Evolutionary conservation across 768 basidiomycete species (phyloP).

Genomic region (Chalciporus sphaerocephalus): DNA sequence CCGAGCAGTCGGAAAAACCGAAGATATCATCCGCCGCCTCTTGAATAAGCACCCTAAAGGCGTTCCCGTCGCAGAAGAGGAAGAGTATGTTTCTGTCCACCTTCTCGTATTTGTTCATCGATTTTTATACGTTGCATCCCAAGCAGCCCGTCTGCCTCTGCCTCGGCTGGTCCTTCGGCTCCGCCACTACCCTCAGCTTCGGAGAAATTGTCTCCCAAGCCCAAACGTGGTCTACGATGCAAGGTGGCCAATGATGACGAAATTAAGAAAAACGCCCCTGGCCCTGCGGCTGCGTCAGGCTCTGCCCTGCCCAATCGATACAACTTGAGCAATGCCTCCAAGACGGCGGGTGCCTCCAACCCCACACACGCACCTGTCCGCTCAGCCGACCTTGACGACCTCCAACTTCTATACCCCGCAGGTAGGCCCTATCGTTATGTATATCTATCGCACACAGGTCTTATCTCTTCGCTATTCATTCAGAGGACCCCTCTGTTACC

Average conservation of each 20-base stretch:
- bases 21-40: conserved; percentile 25
- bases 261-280: background rate
- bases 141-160: too few relatives aligned
- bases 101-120: background rate
- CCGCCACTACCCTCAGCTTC: too few relatives aligned
- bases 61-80: conserved; percentile 15
- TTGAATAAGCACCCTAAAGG: conserved; percentile 26
- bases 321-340: background rate
- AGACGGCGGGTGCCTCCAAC: background rate
- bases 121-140: too few relatives aligned
- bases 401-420: conserved; percentile 10
- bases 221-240: background rate
- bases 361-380: conserved; percentile 5
- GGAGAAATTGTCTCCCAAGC: background rate
- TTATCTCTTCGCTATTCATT: background rate
- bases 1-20: conserved; percentile 26
- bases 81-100: conserved; percentile 4
- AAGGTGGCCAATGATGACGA: background rate
- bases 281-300: background rate
- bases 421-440: background rate
- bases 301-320: too few relatives aligned
- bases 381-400: conserved; percentile 7
- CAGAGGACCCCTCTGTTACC: conserved; percentile 6
- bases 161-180: too few relatives aligned
- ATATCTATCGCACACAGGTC: background rate